Base-by-base conservation (phyloP, 2,329 filamentous ascomycete species). In the Xylaria multiplex region DNA sequence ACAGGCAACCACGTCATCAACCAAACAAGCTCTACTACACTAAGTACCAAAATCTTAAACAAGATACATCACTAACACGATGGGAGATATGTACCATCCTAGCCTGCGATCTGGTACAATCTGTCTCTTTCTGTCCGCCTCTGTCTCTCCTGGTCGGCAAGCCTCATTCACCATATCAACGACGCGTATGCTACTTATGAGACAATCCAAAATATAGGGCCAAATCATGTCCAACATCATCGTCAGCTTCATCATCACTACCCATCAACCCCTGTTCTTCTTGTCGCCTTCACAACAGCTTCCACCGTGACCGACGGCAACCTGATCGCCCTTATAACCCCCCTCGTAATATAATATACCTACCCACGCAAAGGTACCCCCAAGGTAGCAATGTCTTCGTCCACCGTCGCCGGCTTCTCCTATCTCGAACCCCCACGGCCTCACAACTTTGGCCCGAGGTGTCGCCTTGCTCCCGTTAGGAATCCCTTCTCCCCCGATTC, bases 371-470 rank as follows among this genome's bases (percentile, higher is more conserved):
- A 27, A 27, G 27, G 27, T 27, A 27, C 27, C 27, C 27, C 27
- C 27, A 27, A 27, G 27, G 27, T 27, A 27, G 27, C 60, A 62
- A 76, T 77, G 75, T 57, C 74, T 67, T 64, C 75, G 63, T 66
- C 66, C 45, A 69, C 62, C 27, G 54, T 60, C 35, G 27, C 59
- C 19, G 56, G 62, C 62, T 64, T 67, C 67, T 64, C 62, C 56
- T 70, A 70, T 54, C 64, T 66, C 27, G 69, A 71, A 57, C 59
- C 70, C 53, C 69, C 71, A 22, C 72, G 69, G 62, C 63, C 68
- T 54, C 90, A 92, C 76, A 90, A 86, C 13, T 87, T 86, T 70
- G 86, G 86, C 66, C 77, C 84, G 30, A 84, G 83, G 62, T 92
- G 90, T 75, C 85, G 84, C 43, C 79, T 88, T 45, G 81, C 84